phyloP scores from a whole-genome alignment of 306 rosid species.

The Fragaria iinumae region DNA sequence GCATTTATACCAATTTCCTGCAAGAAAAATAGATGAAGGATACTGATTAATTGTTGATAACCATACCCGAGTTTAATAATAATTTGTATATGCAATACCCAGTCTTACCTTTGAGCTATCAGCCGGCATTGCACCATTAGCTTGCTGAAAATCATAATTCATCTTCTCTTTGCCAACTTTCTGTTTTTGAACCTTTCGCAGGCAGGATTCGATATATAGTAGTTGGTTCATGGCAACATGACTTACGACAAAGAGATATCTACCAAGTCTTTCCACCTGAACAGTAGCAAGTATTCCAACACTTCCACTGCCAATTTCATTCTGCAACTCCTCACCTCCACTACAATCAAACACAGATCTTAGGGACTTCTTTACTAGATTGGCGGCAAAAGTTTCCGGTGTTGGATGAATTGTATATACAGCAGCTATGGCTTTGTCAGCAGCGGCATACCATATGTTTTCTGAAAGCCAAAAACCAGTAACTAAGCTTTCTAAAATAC shows the following conservation, averaged over 20 bases:
- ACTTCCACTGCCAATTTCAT: constrained; percentile 43
- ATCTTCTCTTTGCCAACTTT: constrained; percentile 49
- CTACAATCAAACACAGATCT: constrained; percentile 51
- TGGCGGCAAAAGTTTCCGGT: constrained; percentile 75
- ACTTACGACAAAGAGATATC: constrained; percentile 74
- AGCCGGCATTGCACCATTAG: constrained; percentile 37
- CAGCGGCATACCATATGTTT: constrained; percentile 89
- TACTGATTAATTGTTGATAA: neutral
- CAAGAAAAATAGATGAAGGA: constrained; percentile 14
- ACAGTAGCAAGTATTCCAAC: constrained; percentile 47
- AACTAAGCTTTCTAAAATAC: constrained; percentile 67
- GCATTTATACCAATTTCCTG: constrained; percentile 78
- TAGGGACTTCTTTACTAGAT: constrained; percentile 62
- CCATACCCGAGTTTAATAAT: neutral
- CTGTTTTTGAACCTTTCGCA: constrained; percentile 83
- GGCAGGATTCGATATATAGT: constrained; percentile 82
- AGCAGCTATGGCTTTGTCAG: constrained; percentile 86
- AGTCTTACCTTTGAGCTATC: constrained; percentile 57
- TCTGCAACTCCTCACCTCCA: constrained; percentile 50
- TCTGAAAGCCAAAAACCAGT: constrained; percentile 80
- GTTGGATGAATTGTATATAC: constrained; percentile 77
- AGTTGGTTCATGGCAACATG: constrained; percentile 93
- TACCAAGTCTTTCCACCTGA: constrained; percentile 62
- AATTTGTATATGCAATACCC: neutral
- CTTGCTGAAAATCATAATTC: constrained; percentile 47